phyloP scores from a whole-genome alignment of 228 moss, liverwort and hornwort species.

The Sphagnum fallax region DNA sequence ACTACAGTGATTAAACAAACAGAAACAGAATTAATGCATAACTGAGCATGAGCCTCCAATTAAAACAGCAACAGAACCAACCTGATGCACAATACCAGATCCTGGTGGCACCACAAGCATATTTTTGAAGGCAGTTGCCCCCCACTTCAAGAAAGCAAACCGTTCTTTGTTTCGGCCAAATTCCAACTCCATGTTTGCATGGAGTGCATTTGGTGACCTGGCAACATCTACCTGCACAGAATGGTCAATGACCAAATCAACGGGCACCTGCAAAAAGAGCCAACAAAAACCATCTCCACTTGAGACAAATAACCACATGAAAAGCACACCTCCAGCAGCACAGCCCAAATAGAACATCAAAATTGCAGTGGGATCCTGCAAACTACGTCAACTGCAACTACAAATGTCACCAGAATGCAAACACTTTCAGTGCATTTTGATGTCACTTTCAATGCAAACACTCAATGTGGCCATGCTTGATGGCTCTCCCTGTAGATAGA shows the following conservation, averaged over 20 bases:
- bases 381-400: background rate
- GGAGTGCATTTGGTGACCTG: conserved; percentile 35
- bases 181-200: conserved; percentile 58
- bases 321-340: background rate
- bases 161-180: conserved; percentile 70
- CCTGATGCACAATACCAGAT: conserved; percentile 73
- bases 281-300: background rate
- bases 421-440: background rate
- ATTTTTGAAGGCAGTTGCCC: conserved; percentile 63
- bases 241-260: conserved; percentile 68
- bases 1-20: no score
- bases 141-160: conserved; percentile 73
- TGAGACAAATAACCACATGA: background rate
- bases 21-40: no score
- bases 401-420: background rate
- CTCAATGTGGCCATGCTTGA: no score
- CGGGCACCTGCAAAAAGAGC: conserved; percentile 37
- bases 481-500: no score
- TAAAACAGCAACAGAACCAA: conserved; percentile 40
- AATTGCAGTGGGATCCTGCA: background rate
- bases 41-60: conserved; percentile 53
- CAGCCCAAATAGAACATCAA: background rate
- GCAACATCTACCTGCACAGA: conserved; percentile 73
- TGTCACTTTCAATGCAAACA: no score
- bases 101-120: conserved; percentile 79